Evolutionary conservation across 257 asterid genomes (phyloP).

Genomic region (Parsonsia alboflavescens): DNA sequence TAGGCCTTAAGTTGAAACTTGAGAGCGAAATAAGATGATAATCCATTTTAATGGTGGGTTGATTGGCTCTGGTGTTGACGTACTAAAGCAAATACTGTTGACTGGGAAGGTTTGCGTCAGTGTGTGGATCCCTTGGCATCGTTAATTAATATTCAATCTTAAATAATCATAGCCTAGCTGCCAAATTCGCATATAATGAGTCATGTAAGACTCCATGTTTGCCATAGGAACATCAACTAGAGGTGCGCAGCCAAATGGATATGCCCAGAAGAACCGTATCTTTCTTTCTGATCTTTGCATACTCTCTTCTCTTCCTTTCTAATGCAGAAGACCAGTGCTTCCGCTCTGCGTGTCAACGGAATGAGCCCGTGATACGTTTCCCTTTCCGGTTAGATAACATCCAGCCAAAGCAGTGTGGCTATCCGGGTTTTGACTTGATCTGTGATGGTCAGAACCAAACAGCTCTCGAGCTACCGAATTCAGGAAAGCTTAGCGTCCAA

Average conservation of each 20-base stretch:
- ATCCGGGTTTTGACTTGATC: slow-evolving; percentile 45
- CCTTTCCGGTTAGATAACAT: slow-evolving; percentile 39
- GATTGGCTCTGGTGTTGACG: not conserved
- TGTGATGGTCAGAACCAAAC: slow-evolving; percentile 38
- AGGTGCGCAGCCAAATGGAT: slow-evolving; percentile 9
- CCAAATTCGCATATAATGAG: not conserved
- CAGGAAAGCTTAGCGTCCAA: slow-evolving; percentile 34
- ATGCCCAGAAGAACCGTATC: not conserved
- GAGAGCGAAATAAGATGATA: not conserved
- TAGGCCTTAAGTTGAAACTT: not conserved
- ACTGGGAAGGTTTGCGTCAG: not conserved
- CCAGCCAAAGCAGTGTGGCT: slow-evolving; percentile 46
- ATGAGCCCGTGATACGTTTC: slow-evolving; percentile 44
- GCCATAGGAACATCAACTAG: not conserved
- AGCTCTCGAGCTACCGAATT: slow-evolving; percentile 28
- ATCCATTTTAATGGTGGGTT: not conserved
- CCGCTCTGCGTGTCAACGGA: slow-evolving; percentile 23
- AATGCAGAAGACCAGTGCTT: slow-evolving; percentile 27
- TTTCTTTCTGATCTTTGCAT: slow-evolving; percentile 16
- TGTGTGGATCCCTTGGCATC: not conserved
- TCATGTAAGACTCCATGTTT: not conserved
- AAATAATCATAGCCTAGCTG: not conserved
- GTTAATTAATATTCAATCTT: not conserved
- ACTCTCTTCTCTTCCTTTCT: slow-evolving; percentile 7
- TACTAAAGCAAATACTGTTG: not conserved